A percentile compares a stretch with the other conserved stretches of the same genome.
Conservation (phyloP, 495 filamentous ascomycete genomes). For the Neurospora sp. region DNA sequence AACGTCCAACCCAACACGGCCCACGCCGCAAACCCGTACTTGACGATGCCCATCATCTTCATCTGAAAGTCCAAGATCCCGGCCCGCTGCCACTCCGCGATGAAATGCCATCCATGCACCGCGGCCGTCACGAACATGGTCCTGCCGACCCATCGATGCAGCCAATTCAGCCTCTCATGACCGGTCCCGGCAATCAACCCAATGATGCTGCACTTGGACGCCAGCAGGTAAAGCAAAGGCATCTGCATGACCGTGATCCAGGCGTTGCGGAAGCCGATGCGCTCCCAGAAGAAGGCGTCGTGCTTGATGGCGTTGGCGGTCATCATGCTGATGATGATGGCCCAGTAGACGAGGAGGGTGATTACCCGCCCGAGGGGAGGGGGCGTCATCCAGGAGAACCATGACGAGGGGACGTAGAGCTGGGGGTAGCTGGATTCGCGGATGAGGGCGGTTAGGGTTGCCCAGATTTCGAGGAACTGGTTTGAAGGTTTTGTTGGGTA, state of each 20-base stretch:
- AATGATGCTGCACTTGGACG: slow-evolving; percentile 68
- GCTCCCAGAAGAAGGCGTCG: slow-evolving; percentile 47
- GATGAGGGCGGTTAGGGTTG: slow-evolving; percentile 55
- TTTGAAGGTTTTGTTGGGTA: slow-evolving; percentile 59
- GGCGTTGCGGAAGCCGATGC: slow-evolving; percentile 64
- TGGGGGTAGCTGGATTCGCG: slow-evolving; percentile 61
- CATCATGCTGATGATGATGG: slow-evolving; percentile 49
- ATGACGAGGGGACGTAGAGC: slow-evolving; percentile 40
- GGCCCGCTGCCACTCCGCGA: slow-evolving; percentile 53
- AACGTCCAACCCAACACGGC: slow-evolving; percentile 61
- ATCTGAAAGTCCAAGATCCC: slow-evolving; percentile 55
- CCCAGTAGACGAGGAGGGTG: slow-evolving; percentile 44
- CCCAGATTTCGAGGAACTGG: slow-evolving; percentile 42
- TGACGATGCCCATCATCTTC: slow-evolving; percentile 50
- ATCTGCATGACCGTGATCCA: slow-evolving; percentile 73
- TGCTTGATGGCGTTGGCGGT: slow-evolving; percentile 33
- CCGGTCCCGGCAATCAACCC: slow-evolving; percentile 56
- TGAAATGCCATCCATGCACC: slow-evolving; percentile 66
- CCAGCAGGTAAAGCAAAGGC: slow-evolving; percentile 70
- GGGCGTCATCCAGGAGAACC: slow-evolving; percentile 38
- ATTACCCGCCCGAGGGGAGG: slow-evolving; percentile 48
- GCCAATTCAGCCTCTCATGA: slow-evolving; percentile 73
- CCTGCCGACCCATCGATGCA: slow-evolving; percentile 71
- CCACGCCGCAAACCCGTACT: slow-evolving; percentile 67
- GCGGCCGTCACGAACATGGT: slow-evolving; percentile 65